phyloP scores from a whole-genome alignment of 2,329 filamentous ascomycete genomes.

The Scedosporium aurantiacum region DNA sequence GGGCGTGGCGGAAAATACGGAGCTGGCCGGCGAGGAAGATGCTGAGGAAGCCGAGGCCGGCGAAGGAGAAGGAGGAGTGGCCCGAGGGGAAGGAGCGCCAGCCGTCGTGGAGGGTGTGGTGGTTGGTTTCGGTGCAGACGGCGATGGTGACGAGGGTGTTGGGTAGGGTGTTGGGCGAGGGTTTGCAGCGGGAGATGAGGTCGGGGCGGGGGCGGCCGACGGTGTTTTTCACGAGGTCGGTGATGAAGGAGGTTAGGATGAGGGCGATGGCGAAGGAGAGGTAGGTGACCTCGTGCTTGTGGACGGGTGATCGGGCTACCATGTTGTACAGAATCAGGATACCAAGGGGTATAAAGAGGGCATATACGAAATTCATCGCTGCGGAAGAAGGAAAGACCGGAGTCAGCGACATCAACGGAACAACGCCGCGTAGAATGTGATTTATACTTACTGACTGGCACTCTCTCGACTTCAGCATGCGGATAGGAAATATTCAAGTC shows the following conservation, averaged over 20 bases:
- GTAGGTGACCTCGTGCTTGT: constrained; percentile 78
- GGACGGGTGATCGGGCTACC: constrained; percentile 47
- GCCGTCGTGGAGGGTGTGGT: constrained; percentile 65
- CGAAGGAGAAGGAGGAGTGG: constrained; percentile 69
- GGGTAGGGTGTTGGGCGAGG: constrained; percentile 36
- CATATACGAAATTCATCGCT: constrained; percentile 71
- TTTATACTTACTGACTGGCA: constrained; percentile 55
- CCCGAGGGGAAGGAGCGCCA: constrained; percentile 78
- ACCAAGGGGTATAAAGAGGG: constrained; percentile 58
- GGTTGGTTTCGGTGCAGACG: constrained; percentile 61
- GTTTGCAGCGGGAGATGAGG: constrained; percentile 66
- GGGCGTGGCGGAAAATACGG: constrained; percentile 38
- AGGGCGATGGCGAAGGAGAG: constrained; percentile 71
- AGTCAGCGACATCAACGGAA: neutral
- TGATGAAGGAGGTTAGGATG: constrained; percentile 69
- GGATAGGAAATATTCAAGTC: constrained; percentile 79
- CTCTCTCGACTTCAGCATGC: constrained; percentile 72
- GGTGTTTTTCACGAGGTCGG: constrained; percentile 83
- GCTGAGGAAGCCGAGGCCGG: constrained; percentile 63
- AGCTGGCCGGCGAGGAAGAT: constrained; percentile 60
- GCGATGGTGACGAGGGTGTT: constrained; percentile 49
- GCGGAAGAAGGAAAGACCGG: neutral
- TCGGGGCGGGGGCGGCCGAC: constrained; percentile 62
- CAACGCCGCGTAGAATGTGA: neutral
- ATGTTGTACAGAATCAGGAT: constrained; percentile 57